Evolutionary conservation across 139 green algal species (phyloP).

Genomic region (Picochlorum sp.): DNA sequence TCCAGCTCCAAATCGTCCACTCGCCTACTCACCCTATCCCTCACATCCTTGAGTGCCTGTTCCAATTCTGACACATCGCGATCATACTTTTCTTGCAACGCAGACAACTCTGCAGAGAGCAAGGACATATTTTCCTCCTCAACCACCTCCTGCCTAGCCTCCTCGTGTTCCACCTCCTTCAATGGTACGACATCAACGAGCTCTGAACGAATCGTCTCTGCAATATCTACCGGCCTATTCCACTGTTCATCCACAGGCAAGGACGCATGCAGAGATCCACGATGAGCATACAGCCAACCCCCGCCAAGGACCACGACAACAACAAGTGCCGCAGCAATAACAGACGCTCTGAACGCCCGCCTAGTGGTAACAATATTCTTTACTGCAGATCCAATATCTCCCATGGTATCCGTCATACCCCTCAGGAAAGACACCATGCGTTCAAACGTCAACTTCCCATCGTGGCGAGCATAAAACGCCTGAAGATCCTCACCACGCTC

Average conservation of each 20-base stretch:
- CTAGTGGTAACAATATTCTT: no score
- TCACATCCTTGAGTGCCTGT: not conserved
- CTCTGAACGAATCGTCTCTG: not conserved
- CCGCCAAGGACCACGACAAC: no score
- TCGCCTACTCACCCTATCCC: not conserved
- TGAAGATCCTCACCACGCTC: not conserved
- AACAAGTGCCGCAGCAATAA: no score
- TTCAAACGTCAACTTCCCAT: not conserved
- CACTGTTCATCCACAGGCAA: no score
- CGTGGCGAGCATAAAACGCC: not conserved
- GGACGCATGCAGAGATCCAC: no score
- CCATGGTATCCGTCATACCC: not conserved
- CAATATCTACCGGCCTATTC: not conserved
- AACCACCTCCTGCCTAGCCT: no score
- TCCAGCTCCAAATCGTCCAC: conserved; percentile 1
- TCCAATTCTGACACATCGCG: not conserved
- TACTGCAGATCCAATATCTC: no score
- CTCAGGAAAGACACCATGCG: not conserved
- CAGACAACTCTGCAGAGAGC: not conserved
- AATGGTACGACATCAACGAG: not conserved
- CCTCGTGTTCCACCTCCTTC: no score
- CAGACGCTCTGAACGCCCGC: no score
- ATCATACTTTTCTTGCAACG: not conserved
- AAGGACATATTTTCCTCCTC: no score
- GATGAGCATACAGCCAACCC: no score